Evolutionary conservation across 768 basidiomycete genomes (phyloP).

Genomic region (Suillus luteus): DNA sequence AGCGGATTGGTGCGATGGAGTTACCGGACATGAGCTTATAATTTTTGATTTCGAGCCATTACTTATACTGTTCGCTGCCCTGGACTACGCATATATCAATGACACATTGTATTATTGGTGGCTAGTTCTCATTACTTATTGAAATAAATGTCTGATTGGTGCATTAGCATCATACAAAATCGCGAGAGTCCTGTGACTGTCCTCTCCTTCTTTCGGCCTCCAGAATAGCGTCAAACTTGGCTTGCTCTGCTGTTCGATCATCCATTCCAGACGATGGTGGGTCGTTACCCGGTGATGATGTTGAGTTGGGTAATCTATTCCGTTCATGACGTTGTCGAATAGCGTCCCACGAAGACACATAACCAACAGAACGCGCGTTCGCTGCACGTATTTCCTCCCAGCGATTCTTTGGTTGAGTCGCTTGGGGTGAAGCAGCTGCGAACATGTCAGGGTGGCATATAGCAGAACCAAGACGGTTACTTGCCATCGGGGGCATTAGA

Average conservation of each 20-base stretch:
- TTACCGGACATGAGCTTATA: not conserved
- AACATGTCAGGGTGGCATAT: not conserved
- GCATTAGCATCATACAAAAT: slow-evolving; percentile 14
- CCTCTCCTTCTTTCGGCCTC: slow-evolving; percentile 53
- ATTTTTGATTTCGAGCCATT: not conserved
- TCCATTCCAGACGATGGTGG: slow-evolving; percentile 21
- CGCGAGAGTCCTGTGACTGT: slow-evolving; percentile 24
- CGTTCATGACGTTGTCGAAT: slow-evolving; percentile 62
- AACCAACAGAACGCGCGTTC: slow-evolving; percentile 43
- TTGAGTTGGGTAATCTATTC: slow-evolving; percentile 20
- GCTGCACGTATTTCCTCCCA: slow-evolving; percentile 71
- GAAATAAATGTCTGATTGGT: not conserved
- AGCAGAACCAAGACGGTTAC: not conserved
- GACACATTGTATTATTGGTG: not conserved
- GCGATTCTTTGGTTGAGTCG: slow-evolving; percentile 34
- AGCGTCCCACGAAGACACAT: slow-evolving; percentile 64
- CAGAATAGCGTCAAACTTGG: slow-evolving; percentile 57
- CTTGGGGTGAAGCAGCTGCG: not conserved
- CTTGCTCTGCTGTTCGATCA: slow-evolving; percentile 50
- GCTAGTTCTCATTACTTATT: not conserved
- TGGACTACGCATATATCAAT: not conserved
- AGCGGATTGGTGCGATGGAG: slow-evolving; percentile 1
- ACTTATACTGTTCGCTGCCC: not conserved
- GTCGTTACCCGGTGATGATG: slow-evolving; percentile 12
- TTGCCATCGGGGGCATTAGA: slow-evolving; percentile 9